phyloP scores from a whole-genome alignment of 495 filamentous ascomycete species.

The Gamarada debralockiae region DNA sequence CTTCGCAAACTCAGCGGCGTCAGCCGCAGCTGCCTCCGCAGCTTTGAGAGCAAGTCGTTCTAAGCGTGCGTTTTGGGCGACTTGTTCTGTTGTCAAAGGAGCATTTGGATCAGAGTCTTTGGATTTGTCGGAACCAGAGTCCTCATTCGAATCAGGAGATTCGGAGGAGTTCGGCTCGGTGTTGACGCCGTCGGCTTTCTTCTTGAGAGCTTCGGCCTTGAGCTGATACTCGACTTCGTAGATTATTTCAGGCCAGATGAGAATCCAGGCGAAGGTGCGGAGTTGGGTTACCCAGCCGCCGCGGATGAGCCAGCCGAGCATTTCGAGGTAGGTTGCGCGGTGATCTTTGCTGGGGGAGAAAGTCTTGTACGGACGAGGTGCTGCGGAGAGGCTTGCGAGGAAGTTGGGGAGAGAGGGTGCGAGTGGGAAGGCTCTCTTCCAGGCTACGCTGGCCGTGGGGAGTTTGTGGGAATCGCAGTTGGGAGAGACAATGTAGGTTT shows the following conservation, averaged over 20 bases:
- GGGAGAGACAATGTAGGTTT: slow-evolving; percentile 91
- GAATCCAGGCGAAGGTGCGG: slow-evolving; percentile 81
- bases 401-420: slow-evolving; percentile 81
- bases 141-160: slow-evolving; percentile 23
- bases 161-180: slow-evolving; percentile 11
- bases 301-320: slow-evolving; percentile 88
- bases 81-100: slow-evolving; percentile 22
- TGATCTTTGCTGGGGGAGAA: slow-evolving; percentile 89
- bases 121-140: slow-evolving; percentile 6
- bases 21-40: slow-evolving; percentile 41
- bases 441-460: slow-evolving; percentile 64
- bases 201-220: slow-evolving; percentile 40
- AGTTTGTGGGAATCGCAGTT: slow-evolving; percentile 80
- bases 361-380: slow-evolving; percentile 72
- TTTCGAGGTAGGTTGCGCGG: slow-evolving; percentile 78
- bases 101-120: slow-evolving; percentile 12
- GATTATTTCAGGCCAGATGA: slow-evolving; percentile 58
- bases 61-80: slow-evolving; percentile 45
- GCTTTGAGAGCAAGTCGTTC: slow-evolving; percentile 43
- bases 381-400: slow-evolving; percentile 69
- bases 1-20: slow-evolving; percentile 42
- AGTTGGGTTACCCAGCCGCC: slow-evolving; percentile 91
- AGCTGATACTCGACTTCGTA: slow-evolving; percentile 55
- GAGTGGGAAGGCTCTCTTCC: slow-evolving; percentile 72
- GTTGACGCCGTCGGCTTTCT: slow-evolving; percentile 19